Conservation (phyloP, 257 asterid species). For the Plantago major region DNA sequence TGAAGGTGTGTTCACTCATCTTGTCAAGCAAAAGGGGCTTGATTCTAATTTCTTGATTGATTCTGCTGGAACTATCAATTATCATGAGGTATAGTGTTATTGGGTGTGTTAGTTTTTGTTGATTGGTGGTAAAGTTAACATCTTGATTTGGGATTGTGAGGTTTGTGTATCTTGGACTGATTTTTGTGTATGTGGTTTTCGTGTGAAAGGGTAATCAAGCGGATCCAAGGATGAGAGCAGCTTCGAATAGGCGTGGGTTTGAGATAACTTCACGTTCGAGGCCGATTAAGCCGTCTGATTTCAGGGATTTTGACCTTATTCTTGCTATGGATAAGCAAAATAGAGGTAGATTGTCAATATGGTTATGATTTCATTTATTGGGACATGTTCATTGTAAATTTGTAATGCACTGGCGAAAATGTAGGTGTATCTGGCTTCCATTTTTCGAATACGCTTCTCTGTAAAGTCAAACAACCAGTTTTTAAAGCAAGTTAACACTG, state of each 20-base stretch:
- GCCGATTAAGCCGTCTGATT: conserved; percentile 79
- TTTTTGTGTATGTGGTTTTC: conserved; percentile 9
- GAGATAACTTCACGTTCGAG: conserved; percentile 80
- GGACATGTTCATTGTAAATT: too few relatives aligned
- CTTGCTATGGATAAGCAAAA: conserved; percentile 91
- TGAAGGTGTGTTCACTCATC: conserved; percentile 79
- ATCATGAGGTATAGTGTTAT: conserved; percentile 57
- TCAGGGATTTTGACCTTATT: conserved; percentile 83
- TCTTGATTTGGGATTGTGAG: conserved; percentile 4
- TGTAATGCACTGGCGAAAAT: too few relatives aligned
- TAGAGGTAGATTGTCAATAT: conserved; percentile 45
- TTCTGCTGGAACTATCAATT: conserved; percentile 90
- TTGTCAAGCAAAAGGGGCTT: conserved; percentile 53
- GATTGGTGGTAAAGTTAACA: background rate
- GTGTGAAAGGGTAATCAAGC: conserved; percentile 69
- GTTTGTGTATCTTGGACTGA: background rate
- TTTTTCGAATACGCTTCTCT: too few relatives aligned
- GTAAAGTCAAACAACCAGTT: too few relatives aligned
- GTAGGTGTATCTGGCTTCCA: too few relatives aligned
- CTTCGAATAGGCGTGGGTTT: conserved; percentile 85
- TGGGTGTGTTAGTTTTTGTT: background rate
- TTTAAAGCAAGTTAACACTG: too few relatives aligned
- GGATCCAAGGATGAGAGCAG: conserved; percentile 91
- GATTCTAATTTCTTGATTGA: conserved; percentile 64
- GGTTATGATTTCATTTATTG: background rate